A percentile compares a stretch with the other conserved stretches of the same genome.
Conservation (phyloP, 768 basidiomycete species). For the Royoungia palumana region DNA sequence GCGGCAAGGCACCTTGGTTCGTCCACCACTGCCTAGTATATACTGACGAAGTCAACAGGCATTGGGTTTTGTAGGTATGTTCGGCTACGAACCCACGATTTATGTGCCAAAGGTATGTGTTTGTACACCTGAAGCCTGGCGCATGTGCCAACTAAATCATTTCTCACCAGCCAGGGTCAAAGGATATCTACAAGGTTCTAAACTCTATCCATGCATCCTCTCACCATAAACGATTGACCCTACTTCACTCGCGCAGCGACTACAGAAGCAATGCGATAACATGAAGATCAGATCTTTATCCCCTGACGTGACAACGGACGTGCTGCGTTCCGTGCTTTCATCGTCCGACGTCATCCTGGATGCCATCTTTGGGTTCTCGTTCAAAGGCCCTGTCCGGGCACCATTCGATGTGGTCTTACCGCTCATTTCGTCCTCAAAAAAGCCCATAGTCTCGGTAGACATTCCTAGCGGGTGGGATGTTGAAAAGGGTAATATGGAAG, state of each 20-base stretch:
- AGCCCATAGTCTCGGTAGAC: conserved; percentile 92
- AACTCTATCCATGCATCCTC: not conserved
- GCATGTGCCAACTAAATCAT: not conserved
- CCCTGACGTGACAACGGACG: conserved; percentile 42
- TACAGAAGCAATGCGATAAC: conserved; percentile 85
- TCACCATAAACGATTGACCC: not conserved
- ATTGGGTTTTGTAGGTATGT: conserved; percentile 58
- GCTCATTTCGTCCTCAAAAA: conserved; percentile 54
- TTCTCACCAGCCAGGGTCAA: conserved; percentile 71
- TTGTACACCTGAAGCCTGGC: not conserved
- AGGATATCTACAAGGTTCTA: conserved; percentile 84
- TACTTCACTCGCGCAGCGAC: conserved; percentile 44
- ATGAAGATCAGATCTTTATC: conserved; percentile 76
- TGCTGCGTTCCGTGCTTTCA: conserved; percentile 48
- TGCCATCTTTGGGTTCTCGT: conserved; percentile 98
- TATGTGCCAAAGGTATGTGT: conserved; percentile 85
- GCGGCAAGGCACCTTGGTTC: conserved; percentile 91
- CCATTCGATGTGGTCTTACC: conserved; percentile 82
- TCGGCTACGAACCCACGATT: conserved; percentile 84
- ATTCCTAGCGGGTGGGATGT: conserved; percentile 98
- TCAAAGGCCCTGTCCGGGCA: conserved; percentile 82
- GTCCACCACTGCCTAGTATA: conserved; percentile 13
- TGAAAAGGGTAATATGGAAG: conserved; percentile 61
- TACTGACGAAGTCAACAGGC: not conserved
- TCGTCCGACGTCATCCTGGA: conserved; percentile 84